Evolutionary conservation across 441 rosid species (phyloP).

Genomic region (Gossypium schwendimanii): DNA sequence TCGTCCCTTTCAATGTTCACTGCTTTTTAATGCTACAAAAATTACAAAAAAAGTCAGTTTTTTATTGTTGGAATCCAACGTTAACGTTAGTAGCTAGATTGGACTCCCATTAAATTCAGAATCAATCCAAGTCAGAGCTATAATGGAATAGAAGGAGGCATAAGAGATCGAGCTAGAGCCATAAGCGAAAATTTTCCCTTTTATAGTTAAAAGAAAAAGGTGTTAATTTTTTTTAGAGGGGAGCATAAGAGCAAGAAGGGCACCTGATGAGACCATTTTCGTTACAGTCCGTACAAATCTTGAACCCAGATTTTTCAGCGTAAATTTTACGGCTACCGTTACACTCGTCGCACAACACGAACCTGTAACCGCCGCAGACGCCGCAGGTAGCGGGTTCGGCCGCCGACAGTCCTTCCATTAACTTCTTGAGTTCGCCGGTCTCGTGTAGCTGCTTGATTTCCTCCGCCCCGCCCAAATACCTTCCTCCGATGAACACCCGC

Average conservation of each 20-base stretch:
- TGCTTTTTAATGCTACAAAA: neutral
- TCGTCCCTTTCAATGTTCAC: neutral
- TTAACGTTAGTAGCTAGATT: too few relatives aligned
- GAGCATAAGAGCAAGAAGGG: constrained; percentile 46
- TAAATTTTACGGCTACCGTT: constrained; percentile 57
- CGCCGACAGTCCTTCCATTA: constrained; percentile 36
- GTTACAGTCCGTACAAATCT: constrained; percentile 43
- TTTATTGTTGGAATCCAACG: too few relatives aligned
- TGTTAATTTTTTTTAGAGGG: neutral
- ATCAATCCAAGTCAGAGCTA: too few relatives aligned
- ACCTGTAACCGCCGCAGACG: constrained; percentile 44
- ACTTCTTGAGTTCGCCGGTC: constrained; percentile 53
- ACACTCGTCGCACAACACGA: constrained; percentile 42
- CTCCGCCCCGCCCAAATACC: constrained; percentile 56
- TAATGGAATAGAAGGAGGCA: too few relatives aligned
- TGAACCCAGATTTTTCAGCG: constrained; percentile 42
- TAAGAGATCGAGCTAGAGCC: too few relatives aligned
- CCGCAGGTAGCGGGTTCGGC: constrained; percentile 31
- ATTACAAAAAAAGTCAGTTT: too few relatives aligned
- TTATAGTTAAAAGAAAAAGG: neutral
- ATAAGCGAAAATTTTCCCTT: neutral
- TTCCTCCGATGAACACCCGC: constrained; percentile 51
- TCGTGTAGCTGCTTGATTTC: constrained; percentile 55
- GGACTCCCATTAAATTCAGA: too few relatives aligned
- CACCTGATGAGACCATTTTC: constrained; percentile 64